These are phyloP conservation scores for Tetrahymena borealis DNA, from an alignment of 73 alveolate genomes.

Conservation along the genomic window DNA sequence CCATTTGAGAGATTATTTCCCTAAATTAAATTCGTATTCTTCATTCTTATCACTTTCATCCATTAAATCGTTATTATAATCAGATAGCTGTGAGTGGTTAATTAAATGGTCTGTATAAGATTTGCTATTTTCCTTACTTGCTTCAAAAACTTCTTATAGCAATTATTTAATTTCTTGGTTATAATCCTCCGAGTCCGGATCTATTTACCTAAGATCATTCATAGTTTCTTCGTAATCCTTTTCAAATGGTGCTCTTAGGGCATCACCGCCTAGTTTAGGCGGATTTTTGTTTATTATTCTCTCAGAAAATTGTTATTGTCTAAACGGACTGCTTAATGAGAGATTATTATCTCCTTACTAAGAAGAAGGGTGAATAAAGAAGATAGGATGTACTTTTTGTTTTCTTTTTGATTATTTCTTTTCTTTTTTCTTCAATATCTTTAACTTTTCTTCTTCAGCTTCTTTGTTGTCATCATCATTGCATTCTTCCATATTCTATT, in stretches of 20 bases:
- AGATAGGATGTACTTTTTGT: neutral
- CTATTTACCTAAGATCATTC: neutral
- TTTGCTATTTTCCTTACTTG: neutral
- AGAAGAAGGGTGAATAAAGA: neutral
- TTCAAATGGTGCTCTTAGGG: neutral
- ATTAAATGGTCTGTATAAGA: neutral
- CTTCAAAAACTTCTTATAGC: neutral
- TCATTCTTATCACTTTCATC: neutral
- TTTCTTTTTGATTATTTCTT: neutral
- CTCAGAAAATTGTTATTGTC: neutral
- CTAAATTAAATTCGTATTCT: neutral
- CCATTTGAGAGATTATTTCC: neutral
- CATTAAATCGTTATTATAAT: neutral
- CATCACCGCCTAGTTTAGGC: neutral
- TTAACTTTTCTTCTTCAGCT: no score
- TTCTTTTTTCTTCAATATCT: no score
- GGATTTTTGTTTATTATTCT: neutral
- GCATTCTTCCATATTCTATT: no score
- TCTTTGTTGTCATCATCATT: no score
- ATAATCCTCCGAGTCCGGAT: neutral
- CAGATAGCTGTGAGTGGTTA: neutral
- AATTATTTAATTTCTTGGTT: neutral
- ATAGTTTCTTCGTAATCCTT: neutral
- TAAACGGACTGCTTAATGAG: neutral
- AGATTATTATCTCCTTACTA: neutral